Conservation (phyloP, 2,329 filamentous ascomycete species). For the Diplodia mutila region DNA sequence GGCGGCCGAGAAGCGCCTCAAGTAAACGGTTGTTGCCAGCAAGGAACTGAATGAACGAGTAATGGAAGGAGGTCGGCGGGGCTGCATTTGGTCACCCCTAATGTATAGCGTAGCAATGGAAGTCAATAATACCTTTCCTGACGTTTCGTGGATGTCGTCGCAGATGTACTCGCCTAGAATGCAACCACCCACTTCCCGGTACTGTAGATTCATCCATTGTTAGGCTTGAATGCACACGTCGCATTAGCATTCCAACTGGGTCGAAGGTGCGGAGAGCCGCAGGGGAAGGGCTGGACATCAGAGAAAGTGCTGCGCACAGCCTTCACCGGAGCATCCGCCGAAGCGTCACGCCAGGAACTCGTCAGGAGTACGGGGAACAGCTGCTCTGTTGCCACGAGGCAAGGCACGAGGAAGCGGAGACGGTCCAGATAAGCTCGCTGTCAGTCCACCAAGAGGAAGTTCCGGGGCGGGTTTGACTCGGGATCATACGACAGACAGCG, state of each 20-base stretch:
- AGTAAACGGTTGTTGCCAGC: slow-evolving; percentile 42
- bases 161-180: too few relatives aligned
- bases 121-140: neutral
- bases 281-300: neutral
- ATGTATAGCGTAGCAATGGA: slow-evolving; percentile 9
- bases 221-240: neutral
- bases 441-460: slow-evolving; percentile 16
- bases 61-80: neutral
- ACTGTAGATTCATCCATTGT: neutral
- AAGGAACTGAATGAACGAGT: neutral
- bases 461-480: slow-evolving; percentile 1
- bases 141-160: neutral
- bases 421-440: slow-evolving; percentile 8
- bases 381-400: slow-evolving; percentile 1
- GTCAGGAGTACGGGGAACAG: neutral
- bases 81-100: neutral
- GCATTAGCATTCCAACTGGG: neutral
- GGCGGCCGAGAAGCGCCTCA: slow-evolving; percentile 77
- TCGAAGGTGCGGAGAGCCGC: neutral
- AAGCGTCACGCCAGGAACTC: slow-evolving; percentile 9
- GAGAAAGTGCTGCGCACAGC: neutral
- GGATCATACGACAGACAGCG: slow-evolving; percentile 11
- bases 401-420: neutral
- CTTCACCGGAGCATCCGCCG: neutral
- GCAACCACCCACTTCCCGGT: neutral